Evolutionary conservation across 176 grass and related monocot genomes (phyloP), one percentile per base, ranked within the genome.

Genomic region (Carex kokanica): DNA sequence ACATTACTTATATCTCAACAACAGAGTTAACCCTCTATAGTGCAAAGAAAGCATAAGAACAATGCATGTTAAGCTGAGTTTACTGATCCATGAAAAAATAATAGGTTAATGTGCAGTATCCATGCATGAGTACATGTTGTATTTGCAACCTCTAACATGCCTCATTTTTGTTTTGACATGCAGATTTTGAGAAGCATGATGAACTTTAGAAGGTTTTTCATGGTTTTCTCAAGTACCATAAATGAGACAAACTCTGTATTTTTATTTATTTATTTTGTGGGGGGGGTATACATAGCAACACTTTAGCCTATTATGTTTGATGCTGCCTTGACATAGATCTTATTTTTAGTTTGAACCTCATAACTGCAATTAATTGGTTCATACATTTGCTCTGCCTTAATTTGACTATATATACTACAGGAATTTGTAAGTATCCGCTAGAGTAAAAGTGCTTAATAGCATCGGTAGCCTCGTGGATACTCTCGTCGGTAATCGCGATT

Each of bases 161-260:
- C n/a, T 60, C 40, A 55, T 75, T 29, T 71, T 32, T 75, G 0
- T 40, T 21, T 68, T 24, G 43, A 7, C 41, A 60, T 87, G 82
- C 88, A 93, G 89, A 66, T 85, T 36, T 74, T 18, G 47, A 74
- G 53, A 63, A 87, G 78, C 94, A 97, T 84, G 91, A 97, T 29
- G 94, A 97, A 56, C 79, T 97, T 65, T 93, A 93, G 84, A 63
- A n/a, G 31, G 14, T 32, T 60, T 31, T 8, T 65, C 34, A 18
- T 29, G n/a, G 15, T 43, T 83, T 31, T n/a, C 32, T 0, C 5
- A 64, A 57, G 27, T 18, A 61, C 75, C 41, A 80, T 1, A 81
- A 75, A 78, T 67, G 73, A 45, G 63, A 81, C 10, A 8, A 60
- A 60, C 57, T 60, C 43, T 52, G 16, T 74, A 41, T 49, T 52